A percentile compares a stretch with the other conserved stretches of the same genome.
Conservation (phyloP, 2,329 filamentous ascomycete genomes). For the Fusarium stilboides region DNA sequence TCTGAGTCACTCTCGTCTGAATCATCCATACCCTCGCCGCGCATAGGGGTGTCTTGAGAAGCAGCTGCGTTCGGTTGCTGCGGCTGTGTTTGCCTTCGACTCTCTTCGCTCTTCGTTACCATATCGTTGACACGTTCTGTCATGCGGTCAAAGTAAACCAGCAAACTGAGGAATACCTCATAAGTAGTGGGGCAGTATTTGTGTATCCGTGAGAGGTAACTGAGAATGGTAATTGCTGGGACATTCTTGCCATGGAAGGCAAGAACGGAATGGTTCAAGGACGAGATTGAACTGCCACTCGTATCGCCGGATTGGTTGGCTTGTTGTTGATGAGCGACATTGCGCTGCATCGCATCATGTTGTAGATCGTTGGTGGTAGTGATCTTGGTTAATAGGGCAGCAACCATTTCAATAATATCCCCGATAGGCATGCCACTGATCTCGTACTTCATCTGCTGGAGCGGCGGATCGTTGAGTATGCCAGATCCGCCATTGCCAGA, state of each 20-base stretch:
- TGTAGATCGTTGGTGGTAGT: conserved; percentile 96
- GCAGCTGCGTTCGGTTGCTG: conserved; percentile 23
- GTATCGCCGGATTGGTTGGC: conserved; percentile 63
- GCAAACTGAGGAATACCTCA: conserved; percentile 93
- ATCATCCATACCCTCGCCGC: conserved; percentile 47
- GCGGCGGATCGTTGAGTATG: conserved; percentile 65
- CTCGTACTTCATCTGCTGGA: conserved; percentile 81
- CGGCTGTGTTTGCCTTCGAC: conserved; percentile 53
- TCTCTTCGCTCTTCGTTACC: conserved; percentile 77
- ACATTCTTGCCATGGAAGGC: conserved; percentile 99
- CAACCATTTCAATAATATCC: conserved; percentile 99
- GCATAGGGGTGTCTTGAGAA: conserved; percentile 53
- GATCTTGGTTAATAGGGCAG: conserved; percentile 95
- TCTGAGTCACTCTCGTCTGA: conserved; percentile 66
- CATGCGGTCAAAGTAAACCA: conserved; percentile 99
- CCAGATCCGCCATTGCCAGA: conserved; percentile 63
- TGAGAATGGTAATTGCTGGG: conserved; percentile 95
- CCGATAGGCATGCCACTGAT: conserved; percentile 98
- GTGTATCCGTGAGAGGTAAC: conserved; percentile 95
- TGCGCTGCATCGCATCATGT: conserved; percentile 89
- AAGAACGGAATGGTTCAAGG: conserved; percentile 77
- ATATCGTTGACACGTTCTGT: conserved; percentile 93
- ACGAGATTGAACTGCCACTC: conserved; percentile 70
- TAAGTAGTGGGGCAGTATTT: conserved; percentile 99
- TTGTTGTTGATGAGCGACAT: conserved; percentile 71